Evolutionary conservation across 2,329 filamentous ascomycete species (phyloP).

Genomic region (Periglandula ipomoeae): DNA sequence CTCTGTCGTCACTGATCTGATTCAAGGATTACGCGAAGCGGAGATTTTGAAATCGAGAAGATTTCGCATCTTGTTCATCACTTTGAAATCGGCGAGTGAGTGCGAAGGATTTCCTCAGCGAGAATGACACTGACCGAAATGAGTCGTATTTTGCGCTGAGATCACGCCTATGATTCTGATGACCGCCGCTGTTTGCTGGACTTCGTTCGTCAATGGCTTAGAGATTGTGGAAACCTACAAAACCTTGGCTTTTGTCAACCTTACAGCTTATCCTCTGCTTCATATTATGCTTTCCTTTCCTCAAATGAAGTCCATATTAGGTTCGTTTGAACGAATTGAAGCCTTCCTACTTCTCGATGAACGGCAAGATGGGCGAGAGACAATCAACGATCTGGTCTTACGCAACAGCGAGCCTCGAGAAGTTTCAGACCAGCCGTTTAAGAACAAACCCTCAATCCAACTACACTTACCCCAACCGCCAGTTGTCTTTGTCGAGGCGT

Average conservation of each 20-base stretch:
- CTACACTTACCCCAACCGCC: neutral
- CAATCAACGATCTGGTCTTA: conserved; percentile 31
- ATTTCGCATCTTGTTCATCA: conserved; percentile 6
- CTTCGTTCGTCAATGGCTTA: conserved; percentile 3
- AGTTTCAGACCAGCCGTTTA: conserved; percentile 23
- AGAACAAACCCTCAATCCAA: neutral
- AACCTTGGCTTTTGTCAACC: conserved; percentile 9
- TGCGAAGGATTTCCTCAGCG: neutral
- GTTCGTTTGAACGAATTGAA: conserved; percentile 11
- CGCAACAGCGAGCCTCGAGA: conserved; percentile 14
- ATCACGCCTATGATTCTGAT: conserved; percentile 11
- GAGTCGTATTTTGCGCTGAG: neutral
- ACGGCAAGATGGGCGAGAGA: neutral
- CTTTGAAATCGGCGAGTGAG: conserved; percentile 6
- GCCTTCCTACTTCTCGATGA: conserved; percentile 8
- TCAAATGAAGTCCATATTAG: conserved; percentile 2
- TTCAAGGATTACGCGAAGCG: conserved; percentile 10
- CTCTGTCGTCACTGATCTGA: neutral
- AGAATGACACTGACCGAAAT: neutral
- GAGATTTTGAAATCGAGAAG: conserved; percentile 11
- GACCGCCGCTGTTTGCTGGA: conserved; percentile 10
- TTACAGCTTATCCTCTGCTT: conserved; percentile 7
- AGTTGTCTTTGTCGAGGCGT: conserved; percentile 28
- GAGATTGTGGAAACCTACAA: conserved; percentile 7
- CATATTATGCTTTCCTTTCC: conserved; percentile 6